Conservation (phyloP, 768 basidiomycete species). For the Baorangia bicolor region DNA sequence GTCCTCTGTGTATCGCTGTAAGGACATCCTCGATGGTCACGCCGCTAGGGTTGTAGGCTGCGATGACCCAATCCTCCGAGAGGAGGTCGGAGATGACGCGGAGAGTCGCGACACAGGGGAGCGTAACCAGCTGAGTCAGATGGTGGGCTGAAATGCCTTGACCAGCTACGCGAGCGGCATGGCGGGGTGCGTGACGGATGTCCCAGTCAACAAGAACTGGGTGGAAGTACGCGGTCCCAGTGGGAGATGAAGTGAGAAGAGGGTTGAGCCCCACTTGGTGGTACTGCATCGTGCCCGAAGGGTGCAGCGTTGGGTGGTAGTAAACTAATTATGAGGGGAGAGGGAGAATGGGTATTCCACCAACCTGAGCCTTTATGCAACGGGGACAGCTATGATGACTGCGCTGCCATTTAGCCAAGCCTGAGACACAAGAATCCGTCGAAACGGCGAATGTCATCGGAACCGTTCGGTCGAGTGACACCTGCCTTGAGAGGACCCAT, state of each 20-base stretch:
- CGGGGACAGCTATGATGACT: not conserved
- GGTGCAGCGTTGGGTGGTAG: not conserved
- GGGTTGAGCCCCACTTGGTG: conserved; percentile 16
- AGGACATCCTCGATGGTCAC: conserved; percentile 56
- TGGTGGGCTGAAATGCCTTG: conserved; percentile 17
- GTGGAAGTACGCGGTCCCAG: conserved; percentile 8
- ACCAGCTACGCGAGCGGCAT: conserved; percentile 13
- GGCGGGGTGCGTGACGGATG: conserved; percentile 42
- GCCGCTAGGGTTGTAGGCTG: conserved; percentile 40
- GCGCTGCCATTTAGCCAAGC: not conserved
- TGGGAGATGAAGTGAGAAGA: conserved; percentile 14
- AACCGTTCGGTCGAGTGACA: conserved; percentile 6
- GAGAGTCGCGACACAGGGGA: conserved; percentile 39
- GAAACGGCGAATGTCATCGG: not conserved
- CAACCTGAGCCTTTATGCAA: conserved; percentile 17
- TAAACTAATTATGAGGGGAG: not conserved
- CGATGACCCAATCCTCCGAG: conserved; percentile 42
- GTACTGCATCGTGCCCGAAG: conserved; percentile 11
- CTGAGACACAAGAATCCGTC: not conserved
- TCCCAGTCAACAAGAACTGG: conserved; percentile 48
- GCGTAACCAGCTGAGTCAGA: conserved; percentile 43
- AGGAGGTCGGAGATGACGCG: conserved; percentile 48
- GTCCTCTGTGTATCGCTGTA: conserved; percentile 40
- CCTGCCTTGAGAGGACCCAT: conserved; percentile 18
- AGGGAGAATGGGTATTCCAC: not conserved